These are phyloP conservation scores for Colletotrichum sp. DNA, from an alignment of 2,329 filamentous ascomycete genomes.

Conservation along the genomic window DNA sequence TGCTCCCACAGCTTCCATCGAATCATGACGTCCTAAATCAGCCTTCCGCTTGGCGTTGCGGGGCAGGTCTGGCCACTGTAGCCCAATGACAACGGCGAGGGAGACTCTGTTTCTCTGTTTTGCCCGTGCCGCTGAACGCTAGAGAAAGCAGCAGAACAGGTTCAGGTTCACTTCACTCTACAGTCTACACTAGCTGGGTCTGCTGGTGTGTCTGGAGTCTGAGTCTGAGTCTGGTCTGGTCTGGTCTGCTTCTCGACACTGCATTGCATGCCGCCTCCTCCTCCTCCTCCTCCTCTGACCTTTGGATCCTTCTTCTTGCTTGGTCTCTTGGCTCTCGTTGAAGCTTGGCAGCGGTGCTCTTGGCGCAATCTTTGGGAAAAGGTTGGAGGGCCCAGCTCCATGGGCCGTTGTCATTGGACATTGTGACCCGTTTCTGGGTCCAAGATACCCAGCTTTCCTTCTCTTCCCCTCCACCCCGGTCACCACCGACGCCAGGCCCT, in stretches of 20 bases:
- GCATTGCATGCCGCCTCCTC: background rate
- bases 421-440: background rate
- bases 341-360: background rate
- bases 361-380: conserved; percentile 3
- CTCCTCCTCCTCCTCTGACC: background rate
- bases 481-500: background rate
- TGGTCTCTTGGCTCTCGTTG: background rate
- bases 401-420: background rate
- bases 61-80: background rate
- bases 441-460: background rate
- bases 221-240: background rate
- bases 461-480: background rate
- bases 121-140: background rate
- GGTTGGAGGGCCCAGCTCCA: background rate
- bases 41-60: conserved; percentile 11
- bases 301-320: background rate
- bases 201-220: background rate
- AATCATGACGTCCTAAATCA: conserved; percentile 15
- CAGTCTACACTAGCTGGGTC: background rate
- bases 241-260: background rate
- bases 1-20: background rate
- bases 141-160: background rate
- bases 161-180: background rate
- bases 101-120: background rate
- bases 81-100: background rate